phyloP scores from a whole-genome alignment of 2,329 filamentous ascomycete species.

The Hysterium pulicare region DNA sequence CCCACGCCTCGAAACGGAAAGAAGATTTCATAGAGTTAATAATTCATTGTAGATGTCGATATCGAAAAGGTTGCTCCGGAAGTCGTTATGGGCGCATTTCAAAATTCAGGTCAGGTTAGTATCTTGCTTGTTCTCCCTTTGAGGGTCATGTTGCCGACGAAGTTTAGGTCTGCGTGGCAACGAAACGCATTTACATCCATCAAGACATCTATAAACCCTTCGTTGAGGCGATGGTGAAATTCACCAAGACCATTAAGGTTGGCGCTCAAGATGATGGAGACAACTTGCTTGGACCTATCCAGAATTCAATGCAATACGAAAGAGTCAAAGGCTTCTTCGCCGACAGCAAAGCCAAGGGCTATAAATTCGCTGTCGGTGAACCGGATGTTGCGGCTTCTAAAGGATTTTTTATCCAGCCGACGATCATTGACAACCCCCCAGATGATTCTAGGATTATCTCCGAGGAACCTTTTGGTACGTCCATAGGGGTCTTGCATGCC shows the following conservation, averaged over 20 bases:
- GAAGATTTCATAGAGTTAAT: no score
- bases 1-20: not conserved
- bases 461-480: slow-evolving; percentile 57
- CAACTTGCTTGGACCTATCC: slow-evolving; percentile 57
- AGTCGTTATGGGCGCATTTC: slow-evolving; percentile 43
- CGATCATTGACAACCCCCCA: slow-evolving; percentile 57
- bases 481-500: no score
- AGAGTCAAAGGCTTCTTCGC: slow-evolving; percentile 55
- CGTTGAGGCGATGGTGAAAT: slow-evolving; percentile 43
- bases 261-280: slow-evolving; percentile 40
- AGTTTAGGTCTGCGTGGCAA: slow-evolving; percentile 17
- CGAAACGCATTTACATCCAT: slow-evolving; percentile 59
- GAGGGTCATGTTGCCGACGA: not conserved
- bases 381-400: slow-evolving; percentile 30
- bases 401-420: slow-evolving; percentile 59
- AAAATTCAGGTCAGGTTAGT: slow-evolving; percentile 54
- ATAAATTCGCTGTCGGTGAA: slow-evolving; percentile 52
- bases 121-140: not conserved
- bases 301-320: slow-evolving; percentile 64
- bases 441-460: slow-evolving; percentile 54
- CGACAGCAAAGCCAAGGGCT: slow-evolving; percentile 53
- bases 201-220: slow-evolving; percentile 57
- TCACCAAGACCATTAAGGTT: slow-evolving; percentile 42
- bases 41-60: slow-evolving; percentile 50
- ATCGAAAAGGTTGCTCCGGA: slow-evolving; percentile 40